These are phyloP conservation scores for Balansia obtecta DNA, from an alignment of 2,329 filamentous ascomycete genomes.

Conservation along the genomic window DNA sequence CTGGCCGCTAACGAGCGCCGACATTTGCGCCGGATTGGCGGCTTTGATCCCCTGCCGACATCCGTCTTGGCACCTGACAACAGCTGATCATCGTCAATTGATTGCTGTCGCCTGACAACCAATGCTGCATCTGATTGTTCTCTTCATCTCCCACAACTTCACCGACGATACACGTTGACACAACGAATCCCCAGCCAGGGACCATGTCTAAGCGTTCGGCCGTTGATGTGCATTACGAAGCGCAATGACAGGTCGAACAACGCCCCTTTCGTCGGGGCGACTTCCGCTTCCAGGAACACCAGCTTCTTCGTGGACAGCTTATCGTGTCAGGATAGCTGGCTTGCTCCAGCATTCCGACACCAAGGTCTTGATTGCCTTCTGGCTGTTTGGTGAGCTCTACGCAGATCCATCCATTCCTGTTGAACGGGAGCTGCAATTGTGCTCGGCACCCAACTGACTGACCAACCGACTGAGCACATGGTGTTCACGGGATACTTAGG, in stretches of 20 bases:
- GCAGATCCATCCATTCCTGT: background rate
- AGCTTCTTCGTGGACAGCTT: conserved; percentile 60
- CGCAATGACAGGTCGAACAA: conserved; percentile 24
- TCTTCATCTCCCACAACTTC: background rate
- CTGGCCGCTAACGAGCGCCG: no score
- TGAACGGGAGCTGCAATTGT: background rate
- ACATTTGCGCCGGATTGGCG: no score
- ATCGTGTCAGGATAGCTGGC: conserved; percentile 50
- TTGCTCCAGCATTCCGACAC: conserved; percentile 57
- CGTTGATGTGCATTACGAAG: background rate
- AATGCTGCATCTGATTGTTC: background rate
- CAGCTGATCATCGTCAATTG: no score
- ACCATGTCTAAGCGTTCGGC: background rate
- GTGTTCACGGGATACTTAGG: conserved; percentile 12
- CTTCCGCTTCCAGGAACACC: conserved; percentile 47
- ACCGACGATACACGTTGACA: background rate
- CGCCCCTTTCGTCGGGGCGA: conserved; percentile 31
- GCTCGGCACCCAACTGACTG: background rate
- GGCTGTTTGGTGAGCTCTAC: conserved; percentile 65
- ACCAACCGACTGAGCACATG: background rate
- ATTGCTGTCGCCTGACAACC: background rate
- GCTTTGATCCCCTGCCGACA: no score
- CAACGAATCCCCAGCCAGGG: background rate
- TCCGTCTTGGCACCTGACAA: no score
- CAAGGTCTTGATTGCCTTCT: conserved; percentile 70